Evolutionary conservation across 2,329 filamentous ascomycete genomes (phyloP), one percentile per base, ranked within the genome.

Genomic region (Hymenoscyphus repandus): DNA sequence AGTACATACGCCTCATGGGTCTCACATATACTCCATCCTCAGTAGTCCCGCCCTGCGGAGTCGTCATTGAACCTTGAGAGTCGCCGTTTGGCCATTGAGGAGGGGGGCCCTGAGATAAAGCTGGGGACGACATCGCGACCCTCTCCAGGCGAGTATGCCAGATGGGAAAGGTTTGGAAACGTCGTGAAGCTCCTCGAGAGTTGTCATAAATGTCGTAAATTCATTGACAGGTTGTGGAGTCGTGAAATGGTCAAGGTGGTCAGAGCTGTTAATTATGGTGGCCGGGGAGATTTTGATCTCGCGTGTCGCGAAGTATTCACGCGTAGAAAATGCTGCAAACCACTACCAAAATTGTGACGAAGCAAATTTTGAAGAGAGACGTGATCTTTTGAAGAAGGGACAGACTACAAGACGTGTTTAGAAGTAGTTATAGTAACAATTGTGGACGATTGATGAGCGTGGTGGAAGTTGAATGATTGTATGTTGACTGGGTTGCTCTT

Each of bases 1-100:
- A 50, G 45, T 44, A 72, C 82, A 68, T 80, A 87, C 83, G 76
- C 70, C 82, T 82, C 82, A 88, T 86, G 38, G 56, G 57, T 41
- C 55, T 58, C 18, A 63, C 18, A 65, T 80, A 77, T 52, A 83
- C 70, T 55, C 79, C 81, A 58, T 66, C 63, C 44, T 75, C 73
- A 47, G 73, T 73, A 34, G 44, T 47, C 27, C 51, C 50, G 37
- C 47, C 54, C 33, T 51, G 45, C 30, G 53, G 41, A 49, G 49
- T 50, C 40, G 45, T 45, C 33, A 52, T 47, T 45, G 56, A 50
- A 49, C 40, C 50, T 51, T 58, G 62, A 46, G 53, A 18, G 43
- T 57, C 45, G 42, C 48, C 36, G 45, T 54, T 53, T 27, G 54
- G 52, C 52, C 51, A 58, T 46, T 58, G 55, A 37, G 47, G 42